These are phyloP conservation scores for Didymella glomerata DNA, from an alignment of 2,329 filamentous ascomycete species.

Conservation along the genomic window DNA sequence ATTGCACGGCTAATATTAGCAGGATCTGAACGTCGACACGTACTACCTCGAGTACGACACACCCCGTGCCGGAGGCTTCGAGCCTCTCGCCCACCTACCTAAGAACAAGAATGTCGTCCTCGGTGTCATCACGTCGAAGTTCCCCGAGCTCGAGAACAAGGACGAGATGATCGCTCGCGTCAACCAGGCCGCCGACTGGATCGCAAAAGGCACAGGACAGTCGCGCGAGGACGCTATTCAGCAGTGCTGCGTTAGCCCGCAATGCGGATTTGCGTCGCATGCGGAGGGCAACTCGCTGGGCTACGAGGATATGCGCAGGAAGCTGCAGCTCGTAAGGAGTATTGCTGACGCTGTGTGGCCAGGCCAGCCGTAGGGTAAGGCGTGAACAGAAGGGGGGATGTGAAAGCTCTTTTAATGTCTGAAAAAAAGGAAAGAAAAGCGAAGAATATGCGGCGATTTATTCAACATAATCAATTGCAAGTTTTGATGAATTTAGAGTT, in stretches of 20 bases:
- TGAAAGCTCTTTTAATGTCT: neutral
- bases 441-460: neutral
- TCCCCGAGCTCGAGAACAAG: slow-evolving; percentile 56
- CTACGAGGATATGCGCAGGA: slow-evolving; percentile 75
- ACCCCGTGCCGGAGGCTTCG: slow-evolving; percentile 58
- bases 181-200: slow-evolving; percentile 66
- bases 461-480: neutral
- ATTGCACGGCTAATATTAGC: slow-evolving; percentile 7
- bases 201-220: slow-evolving; percentile 72
- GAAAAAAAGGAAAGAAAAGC: neutral
- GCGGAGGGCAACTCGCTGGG: slow-evolving; percentile 75
- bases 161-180: slow-evolving; percentile 58
- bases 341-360: slow-evolving; percentile 79
- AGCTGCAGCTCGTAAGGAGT: slow-evolving; percentile 73
- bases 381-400: neutral
- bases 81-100: slow-evolving; percentile 56
- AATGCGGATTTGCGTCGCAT: slow-evolving; percentile 68
- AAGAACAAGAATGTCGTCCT: slow-evolving; percentile 59
- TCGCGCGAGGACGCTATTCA: slow-evolving; percentile 72
- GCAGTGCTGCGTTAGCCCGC: slow-evolving; percentile 60
- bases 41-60: slow-evolving; percentile 59
- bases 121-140: slow-evolving; percentile 58
- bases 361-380: slow-evolving; percentile 56
- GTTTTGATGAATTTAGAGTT: neutral
- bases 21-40: slow-evolving; percentile 52